A percentile compares a stretch with the other conserved stretches of the same genome.
Conservation (phyloP, 2,329 filamentous ascomycete genomes). For the Domatiomyces catenatus region DNA sequence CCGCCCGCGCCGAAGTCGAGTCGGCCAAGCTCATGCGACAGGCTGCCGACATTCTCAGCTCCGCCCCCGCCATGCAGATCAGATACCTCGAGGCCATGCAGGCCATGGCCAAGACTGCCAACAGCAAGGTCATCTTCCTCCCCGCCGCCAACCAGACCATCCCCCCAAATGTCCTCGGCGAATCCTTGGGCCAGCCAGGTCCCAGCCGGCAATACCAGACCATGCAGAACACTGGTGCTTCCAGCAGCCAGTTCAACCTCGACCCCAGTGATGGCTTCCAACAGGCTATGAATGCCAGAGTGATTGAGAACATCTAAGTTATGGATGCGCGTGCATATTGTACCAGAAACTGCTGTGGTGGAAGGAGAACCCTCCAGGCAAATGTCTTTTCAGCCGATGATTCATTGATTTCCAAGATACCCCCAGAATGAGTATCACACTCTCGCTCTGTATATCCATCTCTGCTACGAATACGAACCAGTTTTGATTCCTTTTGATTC, state of each 20-base stretch:
- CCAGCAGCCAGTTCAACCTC: constrained; percentile 21
- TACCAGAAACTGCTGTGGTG: background rate
- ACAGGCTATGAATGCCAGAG: constrained; percentile 62
- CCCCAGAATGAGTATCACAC: background rate
- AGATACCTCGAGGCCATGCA: constrained; percentile 98
- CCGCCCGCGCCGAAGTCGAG: constrained; percentile 91
- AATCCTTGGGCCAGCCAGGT: constrained; percentile 33
- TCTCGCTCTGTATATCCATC: background rate
- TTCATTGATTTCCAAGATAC: background rate
- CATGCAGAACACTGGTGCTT: constrained; percentile 22
- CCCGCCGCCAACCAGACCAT: constrained; percentile 48
- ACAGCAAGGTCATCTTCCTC: constrained; percentile 75
- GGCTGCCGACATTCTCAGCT: constrained; percentile 83
- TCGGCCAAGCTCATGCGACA: constrained; percentile 64
- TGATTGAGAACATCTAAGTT: constrained; percentile 77
- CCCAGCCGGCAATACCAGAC: constrained; percentile 32
- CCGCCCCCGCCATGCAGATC: constrained; percentile 94
- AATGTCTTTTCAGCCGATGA: background rate
- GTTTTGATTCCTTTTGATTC: background rate
- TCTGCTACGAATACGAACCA: background rate
- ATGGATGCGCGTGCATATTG: background rate
- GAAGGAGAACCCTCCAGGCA: too few species aligned
- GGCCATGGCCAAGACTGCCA: constrained; percentile 88
- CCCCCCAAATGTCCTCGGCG: constrained; percentile 33
- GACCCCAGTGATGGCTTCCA: constrained; percentile 49